A percentile compares a stretch with the other conserved stretches of the same genome.
Conservation (phyloP, 176 grass and related monocot genomes). For the Ensete ventricosum region DNA sequence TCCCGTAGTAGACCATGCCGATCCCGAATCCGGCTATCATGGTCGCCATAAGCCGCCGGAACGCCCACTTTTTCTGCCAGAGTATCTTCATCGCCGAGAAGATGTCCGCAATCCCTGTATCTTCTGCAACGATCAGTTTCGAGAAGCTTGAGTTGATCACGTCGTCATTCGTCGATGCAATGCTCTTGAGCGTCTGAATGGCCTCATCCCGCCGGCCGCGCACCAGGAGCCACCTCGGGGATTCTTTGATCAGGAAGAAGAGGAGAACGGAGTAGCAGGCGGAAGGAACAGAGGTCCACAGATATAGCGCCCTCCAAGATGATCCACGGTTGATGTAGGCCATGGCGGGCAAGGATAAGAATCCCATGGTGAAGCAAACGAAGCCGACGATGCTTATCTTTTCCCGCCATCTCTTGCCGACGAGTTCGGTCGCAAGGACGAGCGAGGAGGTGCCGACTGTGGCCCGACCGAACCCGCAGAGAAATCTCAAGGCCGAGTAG, state of each 20-base stretch:
- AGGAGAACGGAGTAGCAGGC: slow-evolving; percentile 54
- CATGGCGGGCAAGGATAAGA: slow-evolving; percentile 70
- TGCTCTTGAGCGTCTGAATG: slow-evolving; percentile 45
- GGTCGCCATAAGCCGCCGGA: slow-evolving; percentile 49
- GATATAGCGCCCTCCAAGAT: slow-evolving; percentile 66
- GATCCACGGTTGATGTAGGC: slow-evolving; percentile 40
- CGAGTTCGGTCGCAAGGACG: slow-evolving; percentile 74
- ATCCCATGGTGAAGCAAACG: slow-evolving; percentile 67
- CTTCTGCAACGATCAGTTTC: slow-evolving; percentile 37
- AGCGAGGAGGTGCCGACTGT: slow-evolving; percentile 53
- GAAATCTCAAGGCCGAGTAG: slow-evolving; percentile 56
- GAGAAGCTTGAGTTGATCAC: slow-evolving; percentile 71
- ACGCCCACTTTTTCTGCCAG: slow-evolving; percentile 54
- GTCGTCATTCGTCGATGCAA: slow-evolving; percentile 37
- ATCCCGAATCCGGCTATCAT: slow-evolving; percentile 58
- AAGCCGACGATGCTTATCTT: slow-evolving; percentile 53
- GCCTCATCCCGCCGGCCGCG: slow-evolving; percentile 70
- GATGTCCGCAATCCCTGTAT: background rate
- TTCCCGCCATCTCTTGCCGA: slow-evolving; percentile 71
- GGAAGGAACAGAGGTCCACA: slow-evolving; percentile 58
- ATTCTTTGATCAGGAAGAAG: slow-evolving; percentile 51
- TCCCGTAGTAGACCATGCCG: slow-evolving; percentile 78
- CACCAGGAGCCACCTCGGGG: slow-evolving; percentile 84
- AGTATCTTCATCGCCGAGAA: slow-evolving; percentile 45
- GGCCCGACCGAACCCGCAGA: slow-evolving; percentile 59